A percentile compares a stretch with the other conserved stretches of the same genome.
Evolutionary conservation across 2,329 filamentous ascomycete genomes (phyloP).

Genomic region (Amphichorda felina): DNA sequence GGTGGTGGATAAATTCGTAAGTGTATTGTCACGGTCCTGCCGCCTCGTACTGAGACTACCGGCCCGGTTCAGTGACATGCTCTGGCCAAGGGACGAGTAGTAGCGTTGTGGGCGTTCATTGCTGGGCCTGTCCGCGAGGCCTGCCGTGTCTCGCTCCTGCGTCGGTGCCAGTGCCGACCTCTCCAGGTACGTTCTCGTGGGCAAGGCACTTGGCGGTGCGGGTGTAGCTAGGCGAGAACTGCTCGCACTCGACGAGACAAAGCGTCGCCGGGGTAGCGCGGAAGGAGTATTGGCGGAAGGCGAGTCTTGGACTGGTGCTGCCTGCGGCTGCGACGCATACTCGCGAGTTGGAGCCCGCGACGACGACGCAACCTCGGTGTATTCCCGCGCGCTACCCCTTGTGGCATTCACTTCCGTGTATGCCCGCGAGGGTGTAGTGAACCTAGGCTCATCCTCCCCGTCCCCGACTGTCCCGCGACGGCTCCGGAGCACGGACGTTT

Average conservation of each 20-base stretch:
- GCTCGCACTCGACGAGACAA: conserved; percentile 34
- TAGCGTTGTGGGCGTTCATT: conserved; percentile 1
- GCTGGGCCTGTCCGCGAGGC: conserved; percentile 1
- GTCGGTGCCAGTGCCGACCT: conserved; percentile 27
- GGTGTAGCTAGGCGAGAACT: conserved; percentile 30
- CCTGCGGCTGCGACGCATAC: conserved; percentile 13
- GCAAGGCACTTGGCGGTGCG: conserved; percentile 20
- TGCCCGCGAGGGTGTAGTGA: conserved; percentile 46
- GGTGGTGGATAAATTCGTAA: conserved; percentile 20
- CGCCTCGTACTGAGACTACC: conserved; percentile 31
- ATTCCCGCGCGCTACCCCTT: conserved; percentile 16
- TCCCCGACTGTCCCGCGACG: conserved; percentile 34
- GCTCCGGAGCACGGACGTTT: conserved; percentile 30
- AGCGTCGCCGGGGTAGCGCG: conserved; percentile 39
- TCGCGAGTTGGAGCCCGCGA: conserved; percentile 12
- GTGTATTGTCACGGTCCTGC: conserved; percentile 28
- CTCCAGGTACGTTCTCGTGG: conserved; percentile 37
- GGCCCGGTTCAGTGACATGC: conserved; percentile 27
- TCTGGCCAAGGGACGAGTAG: conserved; percentile 31
- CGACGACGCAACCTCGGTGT: conserved; percentile 4
- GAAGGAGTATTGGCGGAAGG: conserved; percentile 26
- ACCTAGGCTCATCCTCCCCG: conserved; percentile 35
- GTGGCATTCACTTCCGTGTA: conserved; percentile 39
- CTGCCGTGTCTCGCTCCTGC: conserved; percentile 1
- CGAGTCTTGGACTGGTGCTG: conserved; percentile 19